Conservation (phyloP, 768 basidiomycete genomes). For the Obba rivulosa region DNA sequence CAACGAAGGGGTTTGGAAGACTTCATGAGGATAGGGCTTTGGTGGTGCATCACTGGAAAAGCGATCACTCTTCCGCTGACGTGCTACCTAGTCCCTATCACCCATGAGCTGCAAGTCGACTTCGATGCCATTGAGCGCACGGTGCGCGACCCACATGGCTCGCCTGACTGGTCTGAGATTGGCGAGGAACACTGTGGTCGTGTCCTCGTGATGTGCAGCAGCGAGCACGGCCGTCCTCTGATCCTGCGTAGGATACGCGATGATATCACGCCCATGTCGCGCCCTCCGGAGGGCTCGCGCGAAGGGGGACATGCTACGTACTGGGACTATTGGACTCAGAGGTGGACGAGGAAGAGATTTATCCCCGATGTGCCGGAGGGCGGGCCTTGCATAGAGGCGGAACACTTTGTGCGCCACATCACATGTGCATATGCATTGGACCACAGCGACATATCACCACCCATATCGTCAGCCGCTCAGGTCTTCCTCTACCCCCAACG, state of each 20-base stretch:
- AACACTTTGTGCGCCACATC: conserved; percentile 33
- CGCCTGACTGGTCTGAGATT: conserved; percentile 50
- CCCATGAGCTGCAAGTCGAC: conserved; percentile 44
- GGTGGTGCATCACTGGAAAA: conserved; percentile 57
- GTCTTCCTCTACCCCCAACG: conserved; percentile 32
- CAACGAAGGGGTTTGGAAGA: conserved; percentile 52
- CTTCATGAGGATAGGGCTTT: conserved; percentile 58
- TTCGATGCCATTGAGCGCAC: conserved; percentile 49
- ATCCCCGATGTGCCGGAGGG: conserved; percentile 41
- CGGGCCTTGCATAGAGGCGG: conserved; percentile 60
- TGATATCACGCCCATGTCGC: conserved; percentile 64
- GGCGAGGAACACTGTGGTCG: conserved; percentile 42
- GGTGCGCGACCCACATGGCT: conserved; percentile 44
- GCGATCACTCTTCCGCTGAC: conserved; percentile 47
- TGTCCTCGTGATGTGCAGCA: conserved; percentile 50
- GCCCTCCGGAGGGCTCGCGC: conserved; percentile 44
- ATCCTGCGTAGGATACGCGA: conserved; percentile 52
- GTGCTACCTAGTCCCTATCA: conserved; percentile 65
- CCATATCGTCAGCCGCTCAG: conserved; percentile 10
- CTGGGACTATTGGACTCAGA: conserved; percentile 50
- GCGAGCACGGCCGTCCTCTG: conserved; percentile 50
- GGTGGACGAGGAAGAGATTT: conserved; percentile 44
- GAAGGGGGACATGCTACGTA: conserved; percentile 49
- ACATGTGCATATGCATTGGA: conserved; percentile 21
- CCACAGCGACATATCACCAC: conserved; percentile 18